These are phyloP conservation scores for Dryadomyces sulphureus DNA, from an alignment of 2,329 filamentous ascomycete species.

Conservation along the genomic window DNA sequence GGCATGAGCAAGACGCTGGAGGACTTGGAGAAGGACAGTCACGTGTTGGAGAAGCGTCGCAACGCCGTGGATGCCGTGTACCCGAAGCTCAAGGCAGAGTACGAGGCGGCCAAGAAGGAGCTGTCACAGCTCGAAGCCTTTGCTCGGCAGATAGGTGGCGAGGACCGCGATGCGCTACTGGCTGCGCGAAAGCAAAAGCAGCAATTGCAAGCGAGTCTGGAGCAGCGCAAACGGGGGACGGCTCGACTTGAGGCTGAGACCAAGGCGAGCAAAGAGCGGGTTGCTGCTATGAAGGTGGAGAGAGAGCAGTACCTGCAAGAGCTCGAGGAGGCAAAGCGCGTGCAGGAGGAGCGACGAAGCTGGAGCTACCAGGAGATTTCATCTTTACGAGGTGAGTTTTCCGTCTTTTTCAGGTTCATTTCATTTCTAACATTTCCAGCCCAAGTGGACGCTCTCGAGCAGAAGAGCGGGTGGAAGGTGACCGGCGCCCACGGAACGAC, in stretches of 20 bases:
- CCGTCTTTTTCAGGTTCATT: conserved; percentile 1
- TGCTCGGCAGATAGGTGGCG: conserved; percentile 62
- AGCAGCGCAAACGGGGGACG: conserved; percentile 52
- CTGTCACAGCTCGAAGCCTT: conserved; percentile 52
- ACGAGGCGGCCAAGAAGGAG: conserved; percentile 47
- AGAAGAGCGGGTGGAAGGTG: conserved; percentile 56
- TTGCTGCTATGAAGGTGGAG: conserved; percentile 46
- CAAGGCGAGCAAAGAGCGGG: conserved; percentile 47
- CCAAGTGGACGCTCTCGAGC: conserved; percentile 51
- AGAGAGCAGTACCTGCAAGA: conserved; percentile 58
- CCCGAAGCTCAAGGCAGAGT: conserved; percentile 46
- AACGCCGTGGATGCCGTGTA: conserved; percentile 51
- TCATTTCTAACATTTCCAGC: conserved; percentile 23
- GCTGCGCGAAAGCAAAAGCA: conserved; percentile 55
- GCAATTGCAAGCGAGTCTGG: conserved; percentile 51
- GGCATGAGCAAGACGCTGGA: conserved; percentile 62
- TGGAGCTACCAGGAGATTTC: conserved; percentile 76
- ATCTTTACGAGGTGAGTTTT: conserved; percentile 52
- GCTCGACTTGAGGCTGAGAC: conserved; percentile 52
- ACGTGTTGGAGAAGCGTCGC: conserved; percentile 52
- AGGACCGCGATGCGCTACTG: conserved; percentile 66
- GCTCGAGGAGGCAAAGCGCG: conserved; percentile 67
- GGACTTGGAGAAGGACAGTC: conserved; percentile 63
- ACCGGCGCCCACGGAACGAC: conserved; percentile 45
- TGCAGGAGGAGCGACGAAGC: conserved; percentile 77